Base-by-base conservation (phyloP, 352 stramenopile species). In the Phytophthora citricola region DNA sequence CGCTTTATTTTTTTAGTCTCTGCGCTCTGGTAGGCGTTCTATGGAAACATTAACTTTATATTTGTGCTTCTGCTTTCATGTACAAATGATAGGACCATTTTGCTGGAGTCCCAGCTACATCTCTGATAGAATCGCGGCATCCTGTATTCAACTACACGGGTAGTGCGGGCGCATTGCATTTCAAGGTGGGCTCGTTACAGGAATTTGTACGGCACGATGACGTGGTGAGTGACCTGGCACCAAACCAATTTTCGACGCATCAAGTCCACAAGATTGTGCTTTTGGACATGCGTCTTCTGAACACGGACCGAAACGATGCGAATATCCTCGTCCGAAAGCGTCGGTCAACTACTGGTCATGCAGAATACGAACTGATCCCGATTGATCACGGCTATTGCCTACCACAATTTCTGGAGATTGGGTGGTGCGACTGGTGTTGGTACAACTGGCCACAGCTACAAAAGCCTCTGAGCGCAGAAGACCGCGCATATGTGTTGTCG, bases 301-400 rank as follows among this genome's bases (percentile, higher is more conserved):
- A 99, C 75, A 97, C 96, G 12, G 98, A 99, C 72, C 87, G 98
- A 8, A 99, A 99, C 57, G 90, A 98, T 63, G 97, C 95, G 5
- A 99, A 99, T 70, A 97, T 99, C 51, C 80, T 99, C 9, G 97
- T 98, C 44, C 84, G 93, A 43, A 92, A 96, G 59, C 79, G 85
- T 36, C 77, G 83, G 20, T 82, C 75, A 29, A 71, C 77, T 38
- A 83, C 73, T 24, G 78, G 70, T 4, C 73, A 81, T 26, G 63
- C 79, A 27, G 87, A 96, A 53, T 96, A 98, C 62, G 87, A 98
- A 60, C 78, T 99, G 24, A 96, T 99, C 55, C 98, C 98, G n/a
- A 99, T 99, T 78, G 98, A 99, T 81, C 98, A 99, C 75, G 98
- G 98, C 11, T 99, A 99, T 68, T 99, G 95, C 71, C 75, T 99